Percentiles rank a stretch among this genome's conserved stretches.
Conservation (phyloP, 108 stramenopile genomes). For the Skeletonema grethae region DNA sequence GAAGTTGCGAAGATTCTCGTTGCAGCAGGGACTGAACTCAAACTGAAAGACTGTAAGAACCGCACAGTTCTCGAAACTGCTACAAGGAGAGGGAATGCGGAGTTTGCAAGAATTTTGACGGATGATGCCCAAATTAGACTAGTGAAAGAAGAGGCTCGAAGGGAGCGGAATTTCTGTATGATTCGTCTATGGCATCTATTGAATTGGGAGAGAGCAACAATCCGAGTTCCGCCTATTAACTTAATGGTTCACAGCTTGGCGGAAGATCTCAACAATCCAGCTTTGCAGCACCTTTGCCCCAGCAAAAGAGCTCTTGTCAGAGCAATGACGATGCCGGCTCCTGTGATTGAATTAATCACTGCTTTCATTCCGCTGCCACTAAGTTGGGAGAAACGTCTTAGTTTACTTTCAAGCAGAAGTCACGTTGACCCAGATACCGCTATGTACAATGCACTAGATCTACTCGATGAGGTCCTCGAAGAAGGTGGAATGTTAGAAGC, state of each 20-base stretch:
- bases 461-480: constrained; percentile 66
- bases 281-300: constrained; percentile 5
- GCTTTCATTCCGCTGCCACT: constrained; percentile 51
- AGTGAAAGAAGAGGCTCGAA: constrained; percentile 50
- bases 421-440: constrained; percentile 54
- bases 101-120: constrained; percentile 42
- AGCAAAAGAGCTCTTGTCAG: constrained; percentile 42
- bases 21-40: constrained; percentile 78
- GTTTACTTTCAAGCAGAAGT: constrained; percentile 41
- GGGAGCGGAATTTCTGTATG: constrained; percentile 46
- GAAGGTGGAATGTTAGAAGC: constrained; percentile 59
- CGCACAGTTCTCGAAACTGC: constrained; percentile 78
- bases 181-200: constrained; percentile 52
- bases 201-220: constrained; percentile 54
- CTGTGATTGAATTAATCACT: constrained; percentile 32
- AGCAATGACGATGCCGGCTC: constrained; percentile 41
- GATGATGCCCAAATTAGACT: constrained; percentile 47
- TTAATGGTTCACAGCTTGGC: constrained; percentile 41
- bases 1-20: constrained; percentile 78
- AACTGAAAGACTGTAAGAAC: constrained; percentile 61
- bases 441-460: constrained; percentile 49
- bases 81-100: constrained; percentile 23
- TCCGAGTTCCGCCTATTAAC: constrained; percentile 14
- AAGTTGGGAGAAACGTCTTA: constrained; percentile 48
- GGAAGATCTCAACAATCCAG: constrained; percentile 9